Conservation (phyloP, 306 rosid species). For the Fragaria ananassa region DNA sequence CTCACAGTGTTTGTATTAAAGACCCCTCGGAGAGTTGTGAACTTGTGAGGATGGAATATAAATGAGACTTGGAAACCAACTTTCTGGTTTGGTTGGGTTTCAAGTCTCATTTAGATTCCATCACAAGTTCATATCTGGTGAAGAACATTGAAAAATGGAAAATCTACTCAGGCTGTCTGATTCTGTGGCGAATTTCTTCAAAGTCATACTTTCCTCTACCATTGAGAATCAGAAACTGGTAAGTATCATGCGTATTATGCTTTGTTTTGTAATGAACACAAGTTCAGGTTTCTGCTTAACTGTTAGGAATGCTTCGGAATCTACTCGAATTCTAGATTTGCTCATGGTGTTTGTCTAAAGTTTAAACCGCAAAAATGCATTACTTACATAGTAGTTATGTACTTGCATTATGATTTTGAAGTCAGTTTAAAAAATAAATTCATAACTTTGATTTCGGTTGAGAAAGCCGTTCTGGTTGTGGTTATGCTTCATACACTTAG, state of each 20-base stretch:
- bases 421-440: not conserved
- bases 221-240: constrained; percentile 12
- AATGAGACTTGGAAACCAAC: not conserved
- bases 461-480: not conserved
- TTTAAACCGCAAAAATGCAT: not conserved
- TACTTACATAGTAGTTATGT: not conserved
- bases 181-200: constrained; percentile 6
- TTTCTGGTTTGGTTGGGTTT: no score
- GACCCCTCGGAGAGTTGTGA: no score
- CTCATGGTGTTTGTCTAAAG: not conserved
- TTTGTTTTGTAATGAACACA: not conserved
- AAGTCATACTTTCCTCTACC: not conserved
- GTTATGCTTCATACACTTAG: not conserved
- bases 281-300: not conserved
- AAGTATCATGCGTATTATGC: not conserved
- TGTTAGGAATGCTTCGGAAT: not conserved
- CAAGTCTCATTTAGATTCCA: no score
- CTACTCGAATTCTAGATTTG: not conserved
- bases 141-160: not conserved
- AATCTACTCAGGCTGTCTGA: not conserved
- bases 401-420: not conserved
- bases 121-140: not conserved
- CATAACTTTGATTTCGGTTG: not conserved
- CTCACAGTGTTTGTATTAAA: not conserved
- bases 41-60: not conserved